A percentile compares a stretch with the other conserved stretches of the same genome.
These are phyloP conservation scores for Onygenales sp. DNA, from an alignment of 2,329 filamentous ascomycete species.

Conservation along the genomic window DNA sequence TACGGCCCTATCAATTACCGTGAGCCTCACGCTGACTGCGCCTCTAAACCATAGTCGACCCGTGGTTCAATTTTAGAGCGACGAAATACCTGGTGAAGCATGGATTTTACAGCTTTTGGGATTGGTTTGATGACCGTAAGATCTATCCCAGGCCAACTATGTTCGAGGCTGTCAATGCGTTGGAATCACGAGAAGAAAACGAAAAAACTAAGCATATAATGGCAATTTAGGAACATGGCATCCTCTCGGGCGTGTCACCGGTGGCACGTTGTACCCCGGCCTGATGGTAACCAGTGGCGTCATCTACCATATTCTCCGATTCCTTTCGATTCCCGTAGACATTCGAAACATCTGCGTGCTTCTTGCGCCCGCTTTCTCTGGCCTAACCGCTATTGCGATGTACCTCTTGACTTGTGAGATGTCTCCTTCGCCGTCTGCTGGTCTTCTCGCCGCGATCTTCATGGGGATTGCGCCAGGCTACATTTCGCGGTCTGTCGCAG, in stretches of 20 bases:
- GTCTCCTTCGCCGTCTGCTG: slow-evolving; percentile 88
- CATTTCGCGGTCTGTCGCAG: slow-evolving; percentile 93
- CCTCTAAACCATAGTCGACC: slow-evolving; percentile 61
- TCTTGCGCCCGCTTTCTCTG: slow-evolving; percentile 88
- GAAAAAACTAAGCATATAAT: slow-evolving; percentile 8
- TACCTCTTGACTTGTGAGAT: slow-evolving; percentile 97
- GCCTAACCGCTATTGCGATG: slow-evolving; percentile 81
- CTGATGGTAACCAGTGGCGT: slow-evolving; percentile 97
- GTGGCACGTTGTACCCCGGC: slow-evolving; percentile 95
- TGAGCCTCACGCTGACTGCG: slow-evolving; percentile 7
- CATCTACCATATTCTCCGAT: slow-evolving; percentile 89
- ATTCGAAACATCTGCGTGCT: slow-evolving; percentile 98
- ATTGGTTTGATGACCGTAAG: slow-evolving; percentile 97
- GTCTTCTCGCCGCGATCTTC: slow-evolving; percentile 85
- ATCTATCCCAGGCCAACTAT: slow-evolving; percentile 5
- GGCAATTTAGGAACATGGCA: slow-evolving; percentile 73
- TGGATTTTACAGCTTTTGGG: slow-evolving; percentile 99
- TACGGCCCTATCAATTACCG: background rate
- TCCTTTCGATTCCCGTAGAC: slow-evolving; percentile 85
- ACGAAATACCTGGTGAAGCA: slow-evolving; percentile 95
- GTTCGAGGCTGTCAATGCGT: background rate
- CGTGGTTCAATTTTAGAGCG: slow-evolving; percentile 99
- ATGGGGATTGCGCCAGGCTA: slow-evolving; percentile 98
- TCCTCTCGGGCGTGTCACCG: slow-evolving; percentile 93
- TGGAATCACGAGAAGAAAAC: background rate